phyloP scores from a whole-genome alignment of 1,284 basidiomycete species.

The Exobasidium rhododendri region DNA sequence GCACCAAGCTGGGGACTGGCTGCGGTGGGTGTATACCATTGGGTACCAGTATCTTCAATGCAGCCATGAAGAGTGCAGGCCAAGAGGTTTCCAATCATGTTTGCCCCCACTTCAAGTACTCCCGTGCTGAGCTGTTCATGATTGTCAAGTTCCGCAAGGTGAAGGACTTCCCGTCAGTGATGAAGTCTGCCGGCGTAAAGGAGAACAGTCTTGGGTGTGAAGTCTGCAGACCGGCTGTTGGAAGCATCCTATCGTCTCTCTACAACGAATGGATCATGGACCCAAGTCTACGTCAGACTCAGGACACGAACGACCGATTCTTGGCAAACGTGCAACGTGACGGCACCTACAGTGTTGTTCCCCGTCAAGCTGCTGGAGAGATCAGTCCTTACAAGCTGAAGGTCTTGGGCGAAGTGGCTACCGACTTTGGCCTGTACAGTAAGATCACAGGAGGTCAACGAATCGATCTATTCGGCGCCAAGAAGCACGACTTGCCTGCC shows the following conservation, averaged over 20 bases:
- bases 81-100: conserved; percentile 65
- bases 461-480: conserved; percentile 71
- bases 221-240: conserved; percentile 70
- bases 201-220: conserved; percentile 67
- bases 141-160: conserved; percentile 69
- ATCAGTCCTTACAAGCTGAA: conserved; percentile 69
- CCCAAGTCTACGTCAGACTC: conserved; percentile 66
- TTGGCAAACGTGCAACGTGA: conserved; percentile 75
- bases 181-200: conserved; percentile 61
- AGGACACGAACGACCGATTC: conserved; percentile 68
- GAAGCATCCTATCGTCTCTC: conserved; percentile 67
- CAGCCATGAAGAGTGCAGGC: conserved; percentile 70
- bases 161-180: conserved; percentile 63
- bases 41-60: conserved; percentile 62
- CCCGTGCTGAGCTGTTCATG: conserved; percentile 68
- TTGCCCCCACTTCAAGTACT: conserved; percentile 69
- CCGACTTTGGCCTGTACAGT: conserved; percentile 67
- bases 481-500: conserved; percentile 70
- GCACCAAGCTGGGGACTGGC: conserved; percentile 69
- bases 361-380: conserved; percentile 68
- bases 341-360: conserved; percentile 71
- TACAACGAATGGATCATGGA: conserved; percentile 70
- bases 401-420: conserved; percentile 67
- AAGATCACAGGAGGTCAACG: conserved; percentile 60
- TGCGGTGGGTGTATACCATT: conserved; percentile 71